Conservation (phyloP, 768 basidiomycete species). For the Podaxis pistillaris region DNA sequence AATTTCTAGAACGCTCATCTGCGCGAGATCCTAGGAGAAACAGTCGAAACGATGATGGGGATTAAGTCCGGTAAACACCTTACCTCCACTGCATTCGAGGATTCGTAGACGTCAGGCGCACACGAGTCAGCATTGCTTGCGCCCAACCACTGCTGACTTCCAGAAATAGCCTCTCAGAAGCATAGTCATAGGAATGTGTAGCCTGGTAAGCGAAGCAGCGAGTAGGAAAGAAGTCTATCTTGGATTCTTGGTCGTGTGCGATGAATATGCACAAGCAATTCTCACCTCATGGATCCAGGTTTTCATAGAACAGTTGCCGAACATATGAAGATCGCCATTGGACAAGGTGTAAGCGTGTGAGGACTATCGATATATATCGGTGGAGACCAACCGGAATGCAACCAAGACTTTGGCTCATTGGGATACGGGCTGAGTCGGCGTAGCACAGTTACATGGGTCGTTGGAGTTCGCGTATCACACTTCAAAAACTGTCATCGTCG, state of each 20-base stretch:
- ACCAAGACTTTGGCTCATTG: neutral
- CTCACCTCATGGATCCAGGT: neutral
- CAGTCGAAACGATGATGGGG: neutral
- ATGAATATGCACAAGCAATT: neutral
- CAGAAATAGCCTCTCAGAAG: neutral
- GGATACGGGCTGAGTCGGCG: neutral
- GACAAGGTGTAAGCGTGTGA: neutral
- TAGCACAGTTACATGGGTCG: neutral
- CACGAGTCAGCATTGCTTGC: neutral
- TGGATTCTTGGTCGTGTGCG: neutral
- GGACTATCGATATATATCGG: neutral
- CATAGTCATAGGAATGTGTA: neutral
- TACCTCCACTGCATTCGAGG: neutral
- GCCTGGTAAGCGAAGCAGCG: neutral
- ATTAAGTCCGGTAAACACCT: neutral
- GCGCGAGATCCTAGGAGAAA: neutral
- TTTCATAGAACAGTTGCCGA: neutral
- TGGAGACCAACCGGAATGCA: neutral
- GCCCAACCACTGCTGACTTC: neutral
- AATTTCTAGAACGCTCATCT: neutral
- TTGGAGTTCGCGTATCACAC: neutral
- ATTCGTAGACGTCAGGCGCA: neutral
- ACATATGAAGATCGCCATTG: neutral
- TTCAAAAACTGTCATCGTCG: neutral
- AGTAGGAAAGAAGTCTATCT: neutral